Conservation (phyloP, 208 protist genomes). For the Crithidia bombi region DNA sequence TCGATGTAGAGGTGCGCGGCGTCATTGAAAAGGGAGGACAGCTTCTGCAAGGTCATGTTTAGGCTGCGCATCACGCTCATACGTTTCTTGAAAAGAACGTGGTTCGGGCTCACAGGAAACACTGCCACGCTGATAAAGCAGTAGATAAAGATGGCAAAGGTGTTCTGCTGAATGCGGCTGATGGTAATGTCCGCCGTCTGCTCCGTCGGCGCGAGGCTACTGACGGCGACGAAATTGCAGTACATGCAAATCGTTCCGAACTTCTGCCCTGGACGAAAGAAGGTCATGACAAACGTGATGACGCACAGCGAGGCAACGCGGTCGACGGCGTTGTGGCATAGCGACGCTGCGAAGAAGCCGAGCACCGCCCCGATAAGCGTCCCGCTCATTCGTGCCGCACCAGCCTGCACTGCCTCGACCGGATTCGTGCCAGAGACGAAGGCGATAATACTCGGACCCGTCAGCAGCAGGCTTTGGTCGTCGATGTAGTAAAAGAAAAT, state of each 20-base stretch:
- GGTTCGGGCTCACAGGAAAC: slow-evolving; percentile 70
- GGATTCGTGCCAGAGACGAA: slow-evolving; percentile 80
- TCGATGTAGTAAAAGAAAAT: slow-evolving; percentile 80
- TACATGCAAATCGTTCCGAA: slow-evolving; percentile 68
- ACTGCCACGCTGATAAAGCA: slow-evolving; percentile 70
- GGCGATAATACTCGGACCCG: slow-evolving; percentile 80
- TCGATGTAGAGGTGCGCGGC: slow-evolving; percentile 42
- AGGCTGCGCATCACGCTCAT: slow-evolving; percentile 47
- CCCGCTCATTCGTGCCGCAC: slow-evolving; percentile 58
- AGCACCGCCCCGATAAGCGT: slow-evolving; percentile 74
- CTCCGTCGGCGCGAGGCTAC: slow-evolving; percentile 39
- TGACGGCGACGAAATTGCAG: slow-evolving; percentile 76
- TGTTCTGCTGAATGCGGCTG: slow-evolving; percentile 84
- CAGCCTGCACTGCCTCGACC: slow-evolving; percentile 69
- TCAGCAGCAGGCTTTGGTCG: slow-evolving; percentile 60
- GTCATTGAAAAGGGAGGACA: slow-evolving; percentile 60
- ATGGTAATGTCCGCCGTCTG: slow-evolving; percentile 53
- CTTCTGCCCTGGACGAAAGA: slow-evolving; percentile 61
- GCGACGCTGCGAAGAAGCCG: slow-evolving; percentile 73
- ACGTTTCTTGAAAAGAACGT: slow-evolving; percentile 59
- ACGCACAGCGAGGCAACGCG: slow-evolving; percentile 62
- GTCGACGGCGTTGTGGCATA: slow-evolving; percentile 52
- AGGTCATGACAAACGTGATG: slow-evolving; percentile 74
- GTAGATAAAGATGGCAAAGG: slow-evolving; percentile 85
- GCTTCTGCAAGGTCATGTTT: slow-evolving; percentile 46